Evolutionary conservation across 176 grass and related monocot species (phyloP), one percentile per base, ranked within the genome.

Genomic region (Triticum turgidum): DNA sequence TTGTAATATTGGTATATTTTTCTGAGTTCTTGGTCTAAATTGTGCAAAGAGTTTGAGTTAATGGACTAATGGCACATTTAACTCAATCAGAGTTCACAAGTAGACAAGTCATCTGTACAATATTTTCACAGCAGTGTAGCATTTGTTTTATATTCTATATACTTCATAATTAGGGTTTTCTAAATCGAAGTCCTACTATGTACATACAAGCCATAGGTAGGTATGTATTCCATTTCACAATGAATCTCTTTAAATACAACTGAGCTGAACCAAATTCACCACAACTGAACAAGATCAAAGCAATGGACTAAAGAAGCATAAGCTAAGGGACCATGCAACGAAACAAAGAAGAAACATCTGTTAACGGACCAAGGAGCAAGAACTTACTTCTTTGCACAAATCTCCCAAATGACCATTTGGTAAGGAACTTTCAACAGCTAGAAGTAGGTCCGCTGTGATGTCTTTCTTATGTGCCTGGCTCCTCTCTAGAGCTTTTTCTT

Each of bases 341-440:
- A 82, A 73, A 89, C 18, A 34, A 69, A 54, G 8, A 86, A 69
- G 32, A 84, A 17, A 42, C 58, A 82, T 78, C 77, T 81, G 49
- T 38, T 39, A 79, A 88, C 6, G 64, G 37, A 47, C 11, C 49
- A 84, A 91, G 38, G 37, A 20, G 17, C 10, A 76, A 81, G 25
- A 38, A 77, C 82, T 88, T 88, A 88, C 89, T 70, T 83, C 65
- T 58, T 77, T 77, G 86, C 71, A 81, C 20, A 88, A 44, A 81
- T 88, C 82, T 69, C 63, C 82, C 72, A 82, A 71, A 65, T 81
- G 70, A 85, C 62, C 77, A 87, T 85, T 88, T 82, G 77, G 70
- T 61, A 85, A 12, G 69, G 85, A 79, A 91, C 24, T 84, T 9
- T 84, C 81, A 84, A 7, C 71, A 51, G 77, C 89, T 42, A 87